Evolutionary conservation across 768 basidiomycete species (phyloP), one percentile per base, ranked within the genome.

Genomic region (Boletus reticuloceps): DNA sequence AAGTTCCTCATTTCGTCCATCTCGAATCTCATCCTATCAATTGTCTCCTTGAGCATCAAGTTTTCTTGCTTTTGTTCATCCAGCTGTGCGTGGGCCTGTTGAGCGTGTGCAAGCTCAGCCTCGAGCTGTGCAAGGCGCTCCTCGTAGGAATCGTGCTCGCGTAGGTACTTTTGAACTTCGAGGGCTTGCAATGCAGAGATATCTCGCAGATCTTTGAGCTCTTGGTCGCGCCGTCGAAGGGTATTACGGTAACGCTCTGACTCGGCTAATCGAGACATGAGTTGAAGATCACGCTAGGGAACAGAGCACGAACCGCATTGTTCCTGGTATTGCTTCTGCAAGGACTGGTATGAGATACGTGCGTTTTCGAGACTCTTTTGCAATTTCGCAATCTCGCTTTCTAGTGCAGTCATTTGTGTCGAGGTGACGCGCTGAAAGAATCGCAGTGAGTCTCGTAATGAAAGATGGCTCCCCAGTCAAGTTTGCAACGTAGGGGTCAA

Each of bases 41-140:
- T 98, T 2, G 94, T 97, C 77, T 98, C 95, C 68, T 96, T 96
- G 56, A 98, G 78, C 65, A 92, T 73, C 60, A 96, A 68, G 64
- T 97, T 98, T 77, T 95, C 92, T 64, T 93, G 91, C 75, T 97
- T 97, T 76, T 98, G 95, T 62, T 89, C 87, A 55, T 95, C 92
- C 37, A 97, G 79, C 55, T 84, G 81, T 0, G 77, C 80, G 50
- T 91, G 86, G 1, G 88, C 85, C 61, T 84, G 80, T 49, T 87
- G 83, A 5, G 92, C 90, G 25, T 81, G 64, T 5, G 69, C 69
- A 3, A 98, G 78, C 53, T 96, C 93, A 9, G 73, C 62, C 63
- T 94, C 89, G n/a, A 96, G 81, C 8, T 77, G 70, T 7, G 74
- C 69, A 47, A 94, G 80, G 16, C 87, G 85, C 6, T 83, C 81